Conservation (phyloP, 2,329 filamentous ascomycete genomes). For the Bertia moriformis region DNA sequence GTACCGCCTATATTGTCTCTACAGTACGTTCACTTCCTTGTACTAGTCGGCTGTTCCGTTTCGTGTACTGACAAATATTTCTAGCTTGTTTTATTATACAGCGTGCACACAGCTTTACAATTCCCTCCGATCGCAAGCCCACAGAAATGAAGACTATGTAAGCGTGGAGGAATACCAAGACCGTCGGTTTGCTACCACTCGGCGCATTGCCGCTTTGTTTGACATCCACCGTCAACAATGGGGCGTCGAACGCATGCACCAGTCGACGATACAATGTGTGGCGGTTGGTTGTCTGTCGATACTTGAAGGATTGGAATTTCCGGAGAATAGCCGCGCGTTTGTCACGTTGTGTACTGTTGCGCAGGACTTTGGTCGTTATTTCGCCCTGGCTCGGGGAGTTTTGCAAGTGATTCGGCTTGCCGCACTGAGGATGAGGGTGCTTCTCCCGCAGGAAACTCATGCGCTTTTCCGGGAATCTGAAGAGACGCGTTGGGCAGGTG, state of each 20-base stretch:
- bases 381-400: background rate
- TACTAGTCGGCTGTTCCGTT: background rate
- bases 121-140: background rate
- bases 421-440: background rate
- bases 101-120: background rate
- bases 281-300: background rate
- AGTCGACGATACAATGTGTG: background rate
- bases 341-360: background rate
- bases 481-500: slow-evolving; percentile 1
- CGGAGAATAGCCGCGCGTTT: background rate
- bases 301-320: background rate
- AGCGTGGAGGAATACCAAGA: background rate
- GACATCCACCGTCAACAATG: background rate
- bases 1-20: background rate
- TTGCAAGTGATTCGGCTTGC: background rate
- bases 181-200: background rate
- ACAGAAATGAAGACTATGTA: background rate
- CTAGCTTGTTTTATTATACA: background rate
- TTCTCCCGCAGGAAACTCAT: background rate
- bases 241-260: background rate
- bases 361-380: background rate
- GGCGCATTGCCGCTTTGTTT: background rate
- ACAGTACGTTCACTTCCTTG: background rate
- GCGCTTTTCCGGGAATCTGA: background rate
- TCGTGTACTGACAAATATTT: background rate